These are phyloP conservation scores for Fraxinus cuspidata DNA, from an alignment of 257 asterid species.

Conservation along the genomic window DNA sequence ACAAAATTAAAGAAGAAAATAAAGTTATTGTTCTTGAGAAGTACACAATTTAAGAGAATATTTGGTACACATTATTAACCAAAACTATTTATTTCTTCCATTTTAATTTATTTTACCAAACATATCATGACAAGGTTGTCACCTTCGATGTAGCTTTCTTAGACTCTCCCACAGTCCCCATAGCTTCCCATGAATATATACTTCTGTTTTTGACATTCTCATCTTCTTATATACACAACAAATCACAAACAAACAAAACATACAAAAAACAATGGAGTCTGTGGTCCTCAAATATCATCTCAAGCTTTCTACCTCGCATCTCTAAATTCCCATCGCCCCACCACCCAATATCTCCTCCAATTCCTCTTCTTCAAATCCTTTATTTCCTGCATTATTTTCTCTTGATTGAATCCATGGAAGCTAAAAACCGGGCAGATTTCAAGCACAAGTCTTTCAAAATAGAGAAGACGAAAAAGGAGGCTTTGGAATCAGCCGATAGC, in stretches of 20 bases:
- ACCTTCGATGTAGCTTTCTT: neutral
- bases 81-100: no score
- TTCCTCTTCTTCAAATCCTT: slow-evolving; percentile 16
- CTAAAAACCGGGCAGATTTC: slow-evolving; percentile 2
- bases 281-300: slow-evolving; percentile 69
- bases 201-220: slow-evolving; percentile 26
- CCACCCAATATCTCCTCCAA: slow-evolving; percentile 28
- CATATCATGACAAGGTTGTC: neutral
- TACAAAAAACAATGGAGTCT: slow-evolving; percentile 22
- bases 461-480: slow-evolving; percentile 30
- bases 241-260: neutral
- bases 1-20: no score
- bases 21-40: no score
- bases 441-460: slow-evolving; percentile 22
- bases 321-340: slow-evolving; percentile 58
- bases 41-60: no score
- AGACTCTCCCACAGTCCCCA: slow-evolving; percentile 16
- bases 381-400: slow-evolving; percentile 4
- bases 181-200: slow-evolving; percentile 35
- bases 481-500: slow-evolving; percentile 13
- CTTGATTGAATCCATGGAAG: slow-evolving; percentile 17
- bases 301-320: slow-evolving; percentile 39
- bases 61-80: no score
- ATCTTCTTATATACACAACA: neutral
- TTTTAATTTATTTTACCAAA: no score